Evolutionary conservation across 768 basidiomycete species (phyloP).

Genomic region (Mycena polygramma): DNA sequence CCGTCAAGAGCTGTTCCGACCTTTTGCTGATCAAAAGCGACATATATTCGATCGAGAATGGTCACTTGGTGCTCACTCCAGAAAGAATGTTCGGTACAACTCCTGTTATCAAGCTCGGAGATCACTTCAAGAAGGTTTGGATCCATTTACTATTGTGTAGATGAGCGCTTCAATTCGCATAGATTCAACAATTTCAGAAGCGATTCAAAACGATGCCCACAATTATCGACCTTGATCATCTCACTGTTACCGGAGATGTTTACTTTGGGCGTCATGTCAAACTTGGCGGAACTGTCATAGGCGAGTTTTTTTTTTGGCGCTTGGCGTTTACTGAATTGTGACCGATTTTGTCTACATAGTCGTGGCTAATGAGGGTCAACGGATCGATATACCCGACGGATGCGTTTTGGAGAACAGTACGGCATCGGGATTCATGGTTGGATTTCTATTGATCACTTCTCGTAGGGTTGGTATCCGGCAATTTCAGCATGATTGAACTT

Average conservation of each 20-base stretch:
- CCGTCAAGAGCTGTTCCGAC: slow-evolving; percentile 90
- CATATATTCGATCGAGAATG: slow-evolving; percentile 91
- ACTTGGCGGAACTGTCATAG: slow-evolving; percentile 90
- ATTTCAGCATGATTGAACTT: slow-evolving; percentile 19
- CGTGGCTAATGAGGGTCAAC: slow-evolving; percentile 83
- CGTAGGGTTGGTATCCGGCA: slow-evolving; percentile 41
- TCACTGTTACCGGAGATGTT: slow-evolving; percentile 94
- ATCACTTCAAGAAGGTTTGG: slow-evolving; percentile 93
- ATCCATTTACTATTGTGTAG: neutral
- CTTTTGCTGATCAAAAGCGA: slow-evolving; percentile 92
- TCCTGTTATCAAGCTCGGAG: slow-evolving; percentile 97
- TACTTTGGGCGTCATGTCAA: slow-evolving; percentile 91
- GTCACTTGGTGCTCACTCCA: slow-evolving; percentile 86
- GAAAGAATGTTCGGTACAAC: slow-evolving; percentile 87
- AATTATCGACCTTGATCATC: slow-evolving; percentile 92
- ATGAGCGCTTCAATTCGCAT: slow-evolving; percentile 8
- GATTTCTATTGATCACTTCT: slow-evolving; percentile 82
- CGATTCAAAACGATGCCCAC: slow-evolving; percentile 95
- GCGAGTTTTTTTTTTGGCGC: slow-evolving; percentile 46
- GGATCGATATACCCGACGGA: slow-evolving; percentile 83
- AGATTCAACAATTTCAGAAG: slow-evolving; percentile 92
- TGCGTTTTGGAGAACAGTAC: slow-evolving; percentile 77
- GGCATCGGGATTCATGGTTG: slow-evolving; percentile 36
- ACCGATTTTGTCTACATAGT: slow-evolving; percentile 43
- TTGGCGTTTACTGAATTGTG: neutral